Base-by-base conservation (phyloP, 257 asterid species). In the Rauvolfia tetraphylla region DNA sequence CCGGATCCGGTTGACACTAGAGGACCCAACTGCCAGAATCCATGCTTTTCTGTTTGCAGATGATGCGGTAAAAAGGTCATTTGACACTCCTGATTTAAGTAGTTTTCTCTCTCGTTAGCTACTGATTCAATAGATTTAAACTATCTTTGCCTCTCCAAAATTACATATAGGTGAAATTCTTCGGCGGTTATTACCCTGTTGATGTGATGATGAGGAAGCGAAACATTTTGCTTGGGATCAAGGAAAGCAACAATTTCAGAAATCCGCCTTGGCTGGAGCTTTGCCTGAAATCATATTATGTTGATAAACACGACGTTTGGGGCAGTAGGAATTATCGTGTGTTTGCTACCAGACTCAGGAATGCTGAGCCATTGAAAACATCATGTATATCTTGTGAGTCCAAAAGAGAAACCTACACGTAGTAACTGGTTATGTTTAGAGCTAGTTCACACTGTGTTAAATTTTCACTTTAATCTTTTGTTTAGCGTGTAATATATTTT, bases 1-100 rank as follows among this genome's bases (percentile, higher is more conserved):
- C 69, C 87, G 96, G 86, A 78, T 94, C 75, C 85, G 95, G 83
- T 74, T 94, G 74, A 94, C 97, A 59, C 84, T 94, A 51, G 98
- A 94, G 86, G 98, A 94, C 76, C 96, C 98, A 44, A 94, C 98
- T 67, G 91, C 96, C 74, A 86, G 97, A 87, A 80, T 90, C 78
- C 95, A 89, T 74, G 96, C 98, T 81, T 88, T 73, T 76, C 77
- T 92, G 62, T 90, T 79, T 75, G 90, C 79, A 7, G 95, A 90
- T 53, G 97, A 94, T 75, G 97, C 90, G 93, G 97, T 94, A 88
- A 86, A 44, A 42, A 29, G 31, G 67, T 59, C 27, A 5, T 53
- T 38, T 17, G 0, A 4, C 7, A 0, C 56, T 4, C 34, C 11
- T 0, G 10, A 38, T 23, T 66, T 9, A 2, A 23, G 39, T n/a